Percentiles rank a stretch among this genome's conserved stretches.
These are phyloP conservation scores for Barbarea vulgaris DNA, from an alignment of 345 rosid species.

Conservation along the genomic window DNA sequence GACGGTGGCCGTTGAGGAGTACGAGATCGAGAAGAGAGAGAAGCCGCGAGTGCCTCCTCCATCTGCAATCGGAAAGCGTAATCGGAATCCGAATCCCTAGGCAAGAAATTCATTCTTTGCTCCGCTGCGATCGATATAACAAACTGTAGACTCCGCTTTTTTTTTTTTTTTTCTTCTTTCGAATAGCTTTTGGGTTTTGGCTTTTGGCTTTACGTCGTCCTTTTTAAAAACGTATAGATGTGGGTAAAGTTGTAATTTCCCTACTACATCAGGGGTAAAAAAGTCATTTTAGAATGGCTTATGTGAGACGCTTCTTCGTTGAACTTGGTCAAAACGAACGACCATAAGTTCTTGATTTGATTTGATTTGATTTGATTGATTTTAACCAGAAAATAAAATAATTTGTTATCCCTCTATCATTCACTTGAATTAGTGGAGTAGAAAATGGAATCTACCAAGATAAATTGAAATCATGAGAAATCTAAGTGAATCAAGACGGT, in stretches of 20 bases:
- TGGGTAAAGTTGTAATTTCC: background rate
- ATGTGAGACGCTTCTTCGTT: background rate
- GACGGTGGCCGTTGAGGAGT: conserved; percentile 23
- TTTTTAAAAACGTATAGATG: background rate
- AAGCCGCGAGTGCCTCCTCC: conserved; percentile 52
- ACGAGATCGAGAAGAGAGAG: conserved; percentile 35
- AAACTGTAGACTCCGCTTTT: background rate
- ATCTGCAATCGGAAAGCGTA: conserved; percentile 58
- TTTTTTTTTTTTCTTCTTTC: background rate
- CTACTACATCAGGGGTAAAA: background rate
- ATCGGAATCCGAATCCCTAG: conserved; percentile 46
- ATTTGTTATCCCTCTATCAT: background rate
- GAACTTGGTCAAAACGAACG: background rate
- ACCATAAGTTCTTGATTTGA: background rate
- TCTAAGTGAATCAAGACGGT: background rate
- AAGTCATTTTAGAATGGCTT: background rate
- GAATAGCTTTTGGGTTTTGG: background rate
- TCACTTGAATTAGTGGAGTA: background rate
- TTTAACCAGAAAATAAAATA: background rate
- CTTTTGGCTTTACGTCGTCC: background rate
- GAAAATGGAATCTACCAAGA: background rate
- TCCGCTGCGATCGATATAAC: background rate
- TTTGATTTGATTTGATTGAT: background rate
- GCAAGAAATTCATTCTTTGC: conserved; percentile 31
- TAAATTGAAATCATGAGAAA: background rate